A percentile compares a stretch with the other conserved stretches of the same genome.
phyloP scores from a whole-genome alignment of 441 rosid genomes.

The Rhodomyrtus psidioides region DNA sequence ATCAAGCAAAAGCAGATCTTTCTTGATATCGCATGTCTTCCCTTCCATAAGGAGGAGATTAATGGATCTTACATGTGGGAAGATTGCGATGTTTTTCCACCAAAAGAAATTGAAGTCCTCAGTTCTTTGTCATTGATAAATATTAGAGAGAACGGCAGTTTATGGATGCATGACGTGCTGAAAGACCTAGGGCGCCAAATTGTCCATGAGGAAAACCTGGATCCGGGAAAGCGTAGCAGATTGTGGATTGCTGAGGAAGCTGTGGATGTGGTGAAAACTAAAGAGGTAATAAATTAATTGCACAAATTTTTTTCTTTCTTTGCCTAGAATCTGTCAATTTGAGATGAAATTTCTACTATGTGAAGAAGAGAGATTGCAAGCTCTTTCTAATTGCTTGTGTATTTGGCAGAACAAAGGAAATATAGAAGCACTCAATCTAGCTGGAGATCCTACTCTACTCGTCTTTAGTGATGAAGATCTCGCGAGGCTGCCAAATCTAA shows the following conservation, averaged over 20 bases:
- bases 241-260: not conserved
- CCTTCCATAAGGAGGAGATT: not conserved
- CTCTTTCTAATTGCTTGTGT: not conserved
- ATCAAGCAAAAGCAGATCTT: not conserved
- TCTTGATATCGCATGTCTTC: not conserved
- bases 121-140: not conserved
- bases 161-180: not conserved
- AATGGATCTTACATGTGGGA: not conserved
- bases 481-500: not conserved
- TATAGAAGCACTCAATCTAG: not conserved
- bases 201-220: not conserved
- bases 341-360: not conserved
- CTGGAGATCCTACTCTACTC: not conserved
- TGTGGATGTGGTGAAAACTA: not conserved
- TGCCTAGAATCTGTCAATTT: not conserved
- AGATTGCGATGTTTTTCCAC: fast-evolving
- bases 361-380: not conserved
- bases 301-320: not conserved
- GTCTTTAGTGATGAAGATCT: not conserved
- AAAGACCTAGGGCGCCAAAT: not conserved
- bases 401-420: not conserved
- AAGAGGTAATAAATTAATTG: not conserved
- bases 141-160: not conserved
- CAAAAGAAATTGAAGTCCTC: not conserved
- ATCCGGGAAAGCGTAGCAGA: not conserved